A percentile compares a stretch with the other conserved stretches of the same genome.
Evolutionary conservation across 2,329 filamentous ascomycete genomes (phyloP).

Genomic region (Ceratocystis smalleyi): DNA sequence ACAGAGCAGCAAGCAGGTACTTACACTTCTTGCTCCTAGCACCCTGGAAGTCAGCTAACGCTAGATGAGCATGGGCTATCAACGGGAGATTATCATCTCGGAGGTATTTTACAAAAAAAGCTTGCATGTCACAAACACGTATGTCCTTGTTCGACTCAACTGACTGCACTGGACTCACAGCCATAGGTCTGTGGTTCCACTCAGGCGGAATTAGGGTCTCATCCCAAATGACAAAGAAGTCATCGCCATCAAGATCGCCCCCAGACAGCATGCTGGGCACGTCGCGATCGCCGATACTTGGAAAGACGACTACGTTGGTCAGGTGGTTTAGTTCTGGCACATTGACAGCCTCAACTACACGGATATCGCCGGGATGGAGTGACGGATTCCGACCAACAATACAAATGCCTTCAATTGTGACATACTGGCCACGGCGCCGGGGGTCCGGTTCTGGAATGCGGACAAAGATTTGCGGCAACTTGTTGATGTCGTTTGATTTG

Average conservation of each 20-base stretch:
- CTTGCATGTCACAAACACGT: slow-evolving; percentile 54
- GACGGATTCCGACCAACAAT: slow-evolving; percentile 84
- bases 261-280: slow-evolving; percentile 90
- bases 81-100: slow-evolving; percentile 68
- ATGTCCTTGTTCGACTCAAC: slow-evolving; percentile 43
- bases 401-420: slow-evolving; percentile 65
- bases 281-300: slow-evolving; percentile 66
- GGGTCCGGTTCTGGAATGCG: slow-evolving; percentile 53
- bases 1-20: slow-evolving; percentile 19
- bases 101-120: slow-evolving; percentile 86
- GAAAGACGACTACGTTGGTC: slow-evolving; percentile 74
- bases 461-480: slow-evolving; percentile 74
- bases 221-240: slow-evolving; percentile 93
- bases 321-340: slow-evolving; percentile 57
- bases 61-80: slow-evolving; percentile 73
- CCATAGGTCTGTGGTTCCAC: slow-evolving; percentile 64
- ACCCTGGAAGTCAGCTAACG: slow-evolving; percentile 53
- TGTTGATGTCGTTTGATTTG: slow-evolving; percentile 30
- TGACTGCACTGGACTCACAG: slow-evolving; percentile 22
- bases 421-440: slow-evolving; percentile 38
- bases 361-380: slow-evolving; percentile 79
- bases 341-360: slow-evolving; percentile 73
- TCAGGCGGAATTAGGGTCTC: slow-evolving; percentile 48
- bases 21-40: slow-evolving; percentile 54
- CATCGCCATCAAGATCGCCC: slow-evolving; percentile 88